Conservation (phyloP, 768 basidiomycete genomes). For the Mycena vitilis region DNA sequence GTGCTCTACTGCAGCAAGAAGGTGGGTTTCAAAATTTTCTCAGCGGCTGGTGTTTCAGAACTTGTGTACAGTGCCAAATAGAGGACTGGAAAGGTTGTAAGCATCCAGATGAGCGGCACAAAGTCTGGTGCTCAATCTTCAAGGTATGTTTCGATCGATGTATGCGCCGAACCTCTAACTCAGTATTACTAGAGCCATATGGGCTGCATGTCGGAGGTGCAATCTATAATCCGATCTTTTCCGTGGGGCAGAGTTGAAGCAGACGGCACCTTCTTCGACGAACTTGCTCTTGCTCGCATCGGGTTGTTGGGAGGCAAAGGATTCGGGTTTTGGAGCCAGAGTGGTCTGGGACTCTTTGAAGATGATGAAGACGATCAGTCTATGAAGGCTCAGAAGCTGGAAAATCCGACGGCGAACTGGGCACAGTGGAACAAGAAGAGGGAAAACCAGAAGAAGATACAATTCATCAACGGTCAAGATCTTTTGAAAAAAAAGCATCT, state of each 20-base stretch:
- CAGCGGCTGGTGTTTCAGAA: neutral
- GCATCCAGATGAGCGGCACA: neutral
- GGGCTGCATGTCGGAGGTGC: neutral
- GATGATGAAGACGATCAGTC: neutral
- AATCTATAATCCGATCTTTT: slow-evolving; percentile 11
- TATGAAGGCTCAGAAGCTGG: neutral
- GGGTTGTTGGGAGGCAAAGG: slow-evolving; percentile 5
- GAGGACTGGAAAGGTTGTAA: neutral
- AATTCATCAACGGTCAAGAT: slow-evolving; percentile 5
- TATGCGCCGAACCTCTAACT: neutral
- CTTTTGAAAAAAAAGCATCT: neutral
- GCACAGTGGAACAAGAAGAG: neutral
- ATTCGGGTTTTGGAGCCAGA: slow-evolving; percentile 20
- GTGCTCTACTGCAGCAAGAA: slow-evolving; percentile 11
- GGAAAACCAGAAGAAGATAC: neutral
- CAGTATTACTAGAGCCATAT: neutral
- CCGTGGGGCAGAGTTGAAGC: slow-evolving; percentile 15
- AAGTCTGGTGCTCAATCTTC: neutral
- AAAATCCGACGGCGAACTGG: neutral
- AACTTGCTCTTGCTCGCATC: neutral
- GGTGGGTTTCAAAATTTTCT: neutral
- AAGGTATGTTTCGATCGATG: neutral
- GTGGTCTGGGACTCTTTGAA: slow-evolving; percentile 1
- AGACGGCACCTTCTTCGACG: slow-evolving; percentile 9
- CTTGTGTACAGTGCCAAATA: no score